Percentiles rank a stretch among this genome's conserved stretches.
Conservation (phyloP, 768 basidiomycete genomes). For the Harrya chromipes region DNA sequence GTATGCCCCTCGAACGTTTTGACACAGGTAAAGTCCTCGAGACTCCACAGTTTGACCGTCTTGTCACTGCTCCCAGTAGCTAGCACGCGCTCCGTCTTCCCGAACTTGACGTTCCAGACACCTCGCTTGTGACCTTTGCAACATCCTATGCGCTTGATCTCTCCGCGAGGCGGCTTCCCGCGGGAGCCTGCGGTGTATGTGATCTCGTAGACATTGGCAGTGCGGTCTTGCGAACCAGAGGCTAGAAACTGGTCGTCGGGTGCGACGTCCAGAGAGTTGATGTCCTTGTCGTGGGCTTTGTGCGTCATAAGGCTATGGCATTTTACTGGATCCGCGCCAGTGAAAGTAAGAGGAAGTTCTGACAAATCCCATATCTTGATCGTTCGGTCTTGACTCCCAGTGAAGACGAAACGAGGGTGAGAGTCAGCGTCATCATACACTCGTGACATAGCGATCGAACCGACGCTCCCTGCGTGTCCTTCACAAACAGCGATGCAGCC, state of each 20-base stretch:
- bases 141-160: constrained; percentile 74
- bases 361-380: constrained; percentile 99
- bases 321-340: constrained; percentile 35
- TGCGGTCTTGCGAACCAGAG: constrained; percentile 94
- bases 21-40: constrained; percentile 91
- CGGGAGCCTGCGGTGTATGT: constrained; percentile 45
- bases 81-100: constrained; percentile 74
- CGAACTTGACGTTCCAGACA: constrained; percentile 92
- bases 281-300: constrained; percentile 97
- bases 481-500: constrained; percentile 83
- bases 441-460: constrained; percentile 83
- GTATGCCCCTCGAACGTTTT: constrained; percentile 98
- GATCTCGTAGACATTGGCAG: constrained; percentile 86
- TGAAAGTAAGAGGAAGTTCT: constrained; percentile 36
- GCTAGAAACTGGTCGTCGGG: constrained; percentile 87
- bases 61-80: constrained; percentile 96
- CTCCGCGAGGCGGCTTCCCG: constrained; percentile 53
- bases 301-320: constrained; percentile 80
- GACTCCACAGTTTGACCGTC: constrained; percentile 89
- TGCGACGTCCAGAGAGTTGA: constrained; percentile 91
- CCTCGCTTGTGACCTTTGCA: constrained; percentile 97
- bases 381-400: constrained; percentile 94
- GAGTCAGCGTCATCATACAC: constrained; percentile 18
- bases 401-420: constrained; percentile 72
- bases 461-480: constrained; percentile 93